Evolutionary conservation across 73 alveolate species (phyloP), one percentile per base, ranked within the genome.

Genomic region (Paramecium primaurelia): DNA sequence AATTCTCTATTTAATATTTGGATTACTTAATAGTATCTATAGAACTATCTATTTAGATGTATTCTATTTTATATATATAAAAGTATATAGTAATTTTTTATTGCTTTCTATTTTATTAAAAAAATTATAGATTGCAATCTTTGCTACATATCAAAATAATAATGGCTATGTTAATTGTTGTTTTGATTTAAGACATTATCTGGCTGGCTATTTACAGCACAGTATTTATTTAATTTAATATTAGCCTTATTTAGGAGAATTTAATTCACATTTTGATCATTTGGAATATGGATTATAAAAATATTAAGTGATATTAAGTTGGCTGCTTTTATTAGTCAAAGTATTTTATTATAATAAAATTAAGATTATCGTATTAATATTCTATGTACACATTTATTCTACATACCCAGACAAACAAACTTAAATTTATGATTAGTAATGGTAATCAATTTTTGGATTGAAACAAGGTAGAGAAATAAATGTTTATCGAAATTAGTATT

Each of bases 181-280:
- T 40, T 14, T 20, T 80, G 49, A 40, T 80, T 4, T 11, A 9
- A 20, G 91, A 80, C 30, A 44, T 80, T 3, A 38, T 47, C n/a
- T 80, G 91, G 91, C n/a, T 80, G 30, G 44, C 77, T 26, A 80
- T 80, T 80, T 80, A 80, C 14, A 80, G 91, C 26, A 80, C 91
- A 2, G 88, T 75, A 75, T 37, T 30, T 75, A 75, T 75, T 38
- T 36, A 3, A 38, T 34, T 38, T 2, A 4, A 75, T 36, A 18
- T 16, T 36, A 75, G 73, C 91, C 91, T 42, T 80, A 44, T 44
- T 45, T 80, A 9, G 75, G 73, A 20, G 91, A 80, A 9, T 80
- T 80, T 26, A 80, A 80, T 80, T 11, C 91, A 44, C 28, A 20
- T 3, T 80, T 14, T 26, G 91, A 80, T 80, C 91, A 80, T 26